phyloP scores from a whole-genome alignment of 306 rosid genomes.

The Rubus parviflorus region DNA sequence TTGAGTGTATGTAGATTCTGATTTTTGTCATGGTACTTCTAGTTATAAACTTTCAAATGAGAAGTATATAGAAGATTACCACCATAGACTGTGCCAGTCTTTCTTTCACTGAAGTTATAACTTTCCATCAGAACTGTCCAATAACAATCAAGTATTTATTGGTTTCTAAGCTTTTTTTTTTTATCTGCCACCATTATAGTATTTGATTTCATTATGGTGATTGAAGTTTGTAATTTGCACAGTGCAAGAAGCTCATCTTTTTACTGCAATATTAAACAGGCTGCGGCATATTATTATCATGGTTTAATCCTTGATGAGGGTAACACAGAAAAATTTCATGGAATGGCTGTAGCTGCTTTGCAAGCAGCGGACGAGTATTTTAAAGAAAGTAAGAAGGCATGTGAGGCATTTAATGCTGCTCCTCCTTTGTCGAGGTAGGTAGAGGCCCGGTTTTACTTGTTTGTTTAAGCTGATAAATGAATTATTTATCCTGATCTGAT shows the following conservation, averaged over 20 bases:
- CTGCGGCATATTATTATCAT: slow-evolving; percentile 97
- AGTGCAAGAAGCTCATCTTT: slow-evolving; percentile 24
- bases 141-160: not conserved
- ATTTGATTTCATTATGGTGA: not conserved
- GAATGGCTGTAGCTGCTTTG: slow-evolving; percentile 99
- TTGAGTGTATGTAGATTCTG: not conserved
- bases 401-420: slow-evolving; percentile 68
- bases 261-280: slow-evolving; percentile 47
- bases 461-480: not conserved
- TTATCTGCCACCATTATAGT: not conserved
- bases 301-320: slow-evolving; percentile 98
- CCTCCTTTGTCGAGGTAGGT: slow-evolving; percentile 80
- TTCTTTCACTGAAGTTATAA: not conserved
- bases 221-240: slow-evolving; percentile 15
- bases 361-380: slow-evolving; percentile 96
- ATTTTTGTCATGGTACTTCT: not conserved
- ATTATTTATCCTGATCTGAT: not conserved
- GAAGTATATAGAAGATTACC: not conserved
- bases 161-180: not conserved
- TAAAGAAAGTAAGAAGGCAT: slow-evolving; percentile 88
- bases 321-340: slow-evolving; percentile 92
- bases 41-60: not conserved
- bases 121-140: not conserved
- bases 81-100: not conserved
- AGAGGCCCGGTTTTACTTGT: not conserved